Percentiles rank a stretch among this genome's conserved stretches.
These are phyloP conservation scores for Dalbergia oliveri DNA, from an alignment of 306 rosid genomes.

Conservation along the genomic window DNA sequence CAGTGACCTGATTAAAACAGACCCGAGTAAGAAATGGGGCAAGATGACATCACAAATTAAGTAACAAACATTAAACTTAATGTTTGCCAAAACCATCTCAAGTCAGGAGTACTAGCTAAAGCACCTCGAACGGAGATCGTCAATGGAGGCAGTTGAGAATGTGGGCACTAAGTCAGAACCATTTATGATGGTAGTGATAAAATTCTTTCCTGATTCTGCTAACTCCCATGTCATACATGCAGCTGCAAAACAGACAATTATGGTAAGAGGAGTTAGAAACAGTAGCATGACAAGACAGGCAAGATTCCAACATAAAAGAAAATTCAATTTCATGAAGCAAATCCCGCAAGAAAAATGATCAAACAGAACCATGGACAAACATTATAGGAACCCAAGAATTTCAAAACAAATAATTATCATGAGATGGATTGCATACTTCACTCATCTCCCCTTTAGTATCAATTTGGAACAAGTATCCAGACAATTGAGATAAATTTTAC, in stretches of 20 bases:
- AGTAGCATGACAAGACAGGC: slow-evolving; percentile 16
- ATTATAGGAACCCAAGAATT: slow-evolving; percentile 22
- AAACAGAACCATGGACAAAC: not conserved
- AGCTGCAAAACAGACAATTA: slow-evolving; percentile 68
- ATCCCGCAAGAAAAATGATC: slow-evolving; percentile 2
- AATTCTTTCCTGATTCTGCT: slow-evolving; percentile 97
- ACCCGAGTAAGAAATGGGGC: slow-evolving; percentile 22
- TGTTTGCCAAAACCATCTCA: slow-evolving; percentile 28
- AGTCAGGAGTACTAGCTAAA: slow-evolving; percentile 24
- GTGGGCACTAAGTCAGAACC: slow-evolving; percentile 98
- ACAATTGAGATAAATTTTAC: slow-evolving; percentile 13
- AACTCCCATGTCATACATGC: slow-evolving; percentile 98
- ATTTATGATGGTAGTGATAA: slow-evolving; percentile 86
- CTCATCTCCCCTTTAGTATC: slow-evolving; percentile 6
- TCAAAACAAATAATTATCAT: slow-evolving; percentile 21
- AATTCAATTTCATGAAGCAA: slow-evolving; percentile 17
- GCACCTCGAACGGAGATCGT: slow-evolving; percentile 94
- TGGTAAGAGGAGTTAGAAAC: slow-evolving; percentile 32
- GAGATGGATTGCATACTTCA: not conserved
- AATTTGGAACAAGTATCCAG: slow-evolving; percentile 11
- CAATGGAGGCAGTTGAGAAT: slow-evolving; percentile 89
- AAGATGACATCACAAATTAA: not conserved
- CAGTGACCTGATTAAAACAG: slow-evolving; percentile 72
- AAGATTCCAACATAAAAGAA: slow-evolving; percentile 22
- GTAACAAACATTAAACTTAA: slow-evolving; percentile 28